A percentile compares a stretch with the other conserved stretches of the same genome.
Conservation (phyloP, 257 asterid genomes). For the Salvia splendens region DNA sequence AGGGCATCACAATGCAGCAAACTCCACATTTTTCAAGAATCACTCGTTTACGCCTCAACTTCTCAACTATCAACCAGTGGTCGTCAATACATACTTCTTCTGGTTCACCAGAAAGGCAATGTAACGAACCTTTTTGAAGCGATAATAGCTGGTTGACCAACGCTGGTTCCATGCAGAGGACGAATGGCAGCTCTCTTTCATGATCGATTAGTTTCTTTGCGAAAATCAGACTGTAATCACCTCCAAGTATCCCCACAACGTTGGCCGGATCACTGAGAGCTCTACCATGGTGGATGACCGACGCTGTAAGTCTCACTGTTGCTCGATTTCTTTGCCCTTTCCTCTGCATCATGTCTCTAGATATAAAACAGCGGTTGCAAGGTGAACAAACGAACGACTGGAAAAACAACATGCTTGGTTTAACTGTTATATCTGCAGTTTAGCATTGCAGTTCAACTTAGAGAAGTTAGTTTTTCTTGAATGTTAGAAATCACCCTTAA, state of each 20-base stretch:
- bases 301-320: conserved; percentile 34
- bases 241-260: conserved; percentile 37
- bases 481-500: not conserved
- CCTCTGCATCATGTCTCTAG: conserved; percentile 34
- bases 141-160: conserved; percentile 45
- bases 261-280: conserved; percentile 10
- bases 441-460: conserved; percentile 1
- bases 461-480: not conserved
- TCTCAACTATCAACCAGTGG: conserved; percentile 42
- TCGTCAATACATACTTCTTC: conserved; percentile 43
- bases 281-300: conserved; percentile 19
- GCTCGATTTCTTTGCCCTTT: conserved; percentile 34
- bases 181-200: conserved; percentile 16
- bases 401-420: conserved; percentile 42
- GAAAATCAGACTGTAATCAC: conserved; percentile 29
- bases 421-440: not conserved
- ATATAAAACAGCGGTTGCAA: conserved; percentile 28
- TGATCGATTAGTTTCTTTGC: conserved; percentile 28
- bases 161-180: conserved; percentile 58
- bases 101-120: conserved; percentile 30
- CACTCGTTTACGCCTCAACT: conserved; percentile 48
- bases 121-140: conserved; percentile 39
- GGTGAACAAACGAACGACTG: conserved; percentile 40
- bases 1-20: conserved; percentile 68
- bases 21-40: conserved; percentile 70